Conservation (phyloP, 2,329 filamentous ascomycete genomes). For the Phaeosphaeriaceae sp. region DNA sequence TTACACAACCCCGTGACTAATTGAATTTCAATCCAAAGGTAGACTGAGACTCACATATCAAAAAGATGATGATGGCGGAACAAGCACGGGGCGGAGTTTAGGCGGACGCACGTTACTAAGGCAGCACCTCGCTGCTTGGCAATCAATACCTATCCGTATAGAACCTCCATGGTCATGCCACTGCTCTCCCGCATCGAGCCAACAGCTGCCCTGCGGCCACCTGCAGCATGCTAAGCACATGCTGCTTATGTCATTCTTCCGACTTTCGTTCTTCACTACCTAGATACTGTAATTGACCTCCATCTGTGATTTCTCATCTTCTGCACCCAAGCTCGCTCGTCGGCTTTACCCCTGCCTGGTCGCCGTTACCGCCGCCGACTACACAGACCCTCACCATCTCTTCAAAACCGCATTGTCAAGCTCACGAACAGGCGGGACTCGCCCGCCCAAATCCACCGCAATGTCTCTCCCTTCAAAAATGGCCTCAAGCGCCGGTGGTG, state of each 20-base stretch:
- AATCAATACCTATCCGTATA: conserved; percentile 13
- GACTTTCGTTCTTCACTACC: conserved; percentile 8
- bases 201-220: conserved; percentile 31
- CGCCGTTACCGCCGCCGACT: conserved; percentile 2
- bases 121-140: conserved; percentile 23
- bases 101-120: conserved; percentile 20
- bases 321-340: conserved; percentile 26
- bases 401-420: conserved; percentile 35
- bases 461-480: conserved; percentile 43
- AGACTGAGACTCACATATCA: no score
- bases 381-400: conserved; percentile 11
- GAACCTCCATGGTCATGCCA: conserved; percentile 30
- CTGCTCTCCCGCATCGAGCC: conserved; percentile 29
- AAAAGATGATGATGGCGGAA: no score
- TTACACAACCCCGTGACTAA: no score
- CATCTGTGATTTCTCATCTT: conserved; percentile 14
- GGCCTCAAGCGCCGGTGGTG: conserved; percentile 46
- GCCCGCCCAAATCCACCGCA: conserved; percentile 35
- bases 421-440: conserved; percentile 38
- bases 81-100: conserved; percentile 13
- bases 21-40: no score
- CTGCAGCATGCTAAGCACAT: conserved; percentile 26
- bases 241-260: conserved; percentile 11
- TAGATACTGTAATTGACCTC: conserved; percentile 25
- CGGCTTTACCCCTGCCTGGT: conserved; percentile 34